A percentile compares a stretch with the other conserved stretches of the same genome.
phyloP scores from a whole-genome alignment of 208 protist genomes.

The Crithidia thermophila region DNA sequence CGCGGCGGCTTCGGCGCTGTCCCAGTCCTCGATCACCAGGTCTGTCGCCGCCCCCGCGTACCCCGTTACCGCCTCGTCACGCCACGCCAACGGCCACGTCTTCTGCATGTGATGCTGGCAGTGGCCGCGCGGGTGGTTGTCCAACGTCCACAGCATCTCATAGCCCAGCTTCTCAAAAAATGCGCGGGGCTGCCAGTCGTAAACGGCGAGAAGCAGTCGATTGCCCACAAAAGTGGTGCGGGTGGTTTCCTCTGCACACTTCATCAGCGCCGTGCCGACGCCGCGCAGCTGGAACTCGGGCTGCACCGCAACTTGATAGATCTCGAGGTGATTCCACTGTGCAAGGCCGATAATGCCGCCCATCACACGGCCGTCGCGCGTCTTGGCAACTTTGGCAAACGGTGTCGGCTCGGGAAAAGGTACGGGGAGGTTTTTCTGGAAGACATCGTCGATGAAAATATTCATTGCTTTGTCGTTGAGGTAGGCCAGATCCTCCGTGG shows the following conservation, averaged over 20 bases:
- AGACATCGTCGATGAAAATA: not conserved
- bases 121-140: not conserved
- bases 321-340: too few species aligned
- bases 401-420: too few species aligned
- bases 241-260: slow-evolving; percentile 3
- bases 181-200: not conserved
- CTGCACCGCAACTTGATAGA: not conserved
- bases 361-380: too few species aligned
- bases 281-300: not conserved
- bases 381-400: too few species aligned
- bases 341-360: too few species aligned
- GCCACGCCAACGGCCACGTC: slow-evolving; percentile 8
- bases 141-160: not conserved
- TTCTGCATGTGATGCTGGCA: not conserved
- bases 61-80: not conserved
- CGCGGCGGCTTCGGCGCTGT: not conserved
- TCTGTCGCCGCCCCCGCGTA: not conserved
- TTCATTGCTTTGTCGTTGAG: not conserved
- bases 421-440: not conserved
- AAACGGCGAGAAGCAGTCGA: not conserved
- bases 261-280: not conserved
- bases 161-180: slow-evolving; percentile 4
- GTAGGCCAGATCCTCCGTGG: not conserved
- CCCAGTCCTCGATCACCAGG: slow-evolving; percentile 5
- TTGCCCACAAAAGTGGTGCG: not conserved